Percentiles rank a stretch among this genome's conserved stretches.
Evolutionary conservation across 1,284 basidiomycete species (phyloP).

Genomic region (Caloboletus inedulis): DNA sequence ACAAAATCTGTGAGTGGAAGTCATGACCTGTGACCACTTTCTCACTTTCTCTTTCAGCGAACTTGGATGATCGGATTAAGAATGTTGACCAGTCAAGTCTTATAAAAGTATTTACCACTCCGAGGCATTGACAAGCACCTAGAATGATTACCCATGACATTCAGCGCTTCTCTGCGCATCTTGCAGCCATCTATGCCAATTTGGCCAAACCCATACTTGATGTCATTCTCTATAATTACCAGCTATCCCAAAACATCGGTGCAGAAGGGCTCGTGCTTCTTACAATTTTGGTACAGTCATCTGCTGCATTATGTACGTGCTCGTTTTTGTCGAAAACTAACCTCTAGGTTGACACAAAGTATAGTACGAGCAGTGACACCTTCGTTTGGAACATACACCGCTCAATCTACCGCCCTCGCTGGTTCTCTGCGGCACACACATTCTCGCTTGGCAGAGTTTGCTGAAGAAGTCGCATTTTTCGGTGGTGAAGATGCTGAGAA

Average conservation of each 20-base stretch:
- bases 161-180: constrained; percentile 86
- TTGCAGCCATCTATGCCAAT: constrained; percentile 94
- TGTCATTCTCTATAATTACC: constrained; percentile 94
- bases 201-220: constrained; percentile 92
- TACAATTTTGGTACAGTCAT: constrained; percentile 81
- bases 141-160: constrained; percentile 96
- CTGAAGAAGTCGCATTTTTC: constrained; percentile 94
- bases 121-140: constrained; percentile 11
- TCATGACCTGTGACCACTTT: neutral
- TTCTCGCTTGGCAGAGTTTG: constrained; percentile 89
- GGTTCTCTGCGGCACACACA: constrained; percentile 90
- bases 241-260: constrained; percentile 91
- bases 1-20: constrained; percentile 73
- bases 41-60: constrained; percentile 47
- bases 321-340: neutral
- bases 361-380: constrained; percentile 85
- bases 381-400: constrained; percentile 91
- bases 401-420: constrained; percentile 80
- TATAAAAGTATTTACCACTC: neutral
- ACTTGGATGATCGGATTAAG: constrained; percentile 92
- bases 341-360: constrained; percentile 7
- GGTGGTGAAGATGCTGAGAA: constrained; percentile 91
- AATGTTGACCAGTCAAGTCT: constrained; percentile 85
- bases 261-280: constrained; percentile 89
- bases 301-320: constrained; percentile 72